Conservation (phyloP, 2,329 filamentous ascomycete genomes). For the Neonectria faginata region DNA sequence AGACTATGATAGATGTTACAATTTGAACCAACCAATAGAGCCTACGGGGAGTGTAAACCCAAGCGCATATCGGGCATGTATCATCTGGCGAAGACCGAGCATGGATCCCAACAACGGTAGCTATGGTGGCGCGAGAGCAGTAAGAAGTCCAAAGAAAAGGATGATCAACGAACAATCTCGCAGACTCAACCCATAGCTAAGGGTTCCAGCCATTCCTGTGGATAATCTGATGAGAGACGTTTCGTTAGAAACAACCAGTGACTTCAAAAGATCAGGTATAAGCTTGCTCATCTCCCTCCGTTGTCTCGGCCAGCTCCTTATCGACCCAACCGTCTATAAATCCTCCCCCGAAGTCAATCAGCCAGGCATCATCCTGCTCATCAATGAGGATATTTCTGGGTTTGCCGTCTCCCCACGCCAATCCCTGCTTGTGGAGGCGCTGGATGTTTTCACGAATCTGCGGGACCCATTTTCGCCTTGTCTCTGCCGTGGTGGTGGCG, state of each 20-base stretch:
- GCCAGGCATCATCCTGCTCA: too few relatives aligned
- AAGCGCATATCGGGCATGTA: background rate
- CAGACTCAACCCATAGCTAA: background rate
- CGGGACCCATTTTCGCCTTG: too few relatives aligned
- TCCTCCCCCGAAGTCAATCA: too few relatives aligned
- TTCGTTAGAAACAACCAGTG: background rate
- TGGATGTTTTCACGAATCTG: too few relatives aligned
- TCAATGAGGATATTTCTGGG: too few relatives aligned
- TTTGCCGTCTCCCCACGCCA: too few relatives aligned
- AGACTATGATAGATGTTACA: background rate
- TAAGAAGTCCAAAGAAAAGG: background rate
- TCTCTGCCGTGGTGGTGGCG: too few relatives aligned
- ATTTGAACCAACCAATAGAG: background rate
- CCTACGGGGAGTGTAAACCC: background rate
- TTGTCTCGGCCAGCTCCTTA: too few relatives aligned
- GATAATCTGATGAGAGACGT: background rate
- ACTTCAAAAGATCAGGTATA: too few relatives aligned
- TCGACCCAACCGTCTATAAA: too few relatives aligned
- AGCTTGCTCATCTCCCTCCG: too few relatives aligned
- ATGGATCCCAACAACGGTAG: background rate
- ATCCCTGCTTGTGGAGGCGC: too few relatives aligned
- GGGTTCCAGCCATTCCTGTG: background rate
- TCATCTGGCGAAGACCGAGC: background rate
- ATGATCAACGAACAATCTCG: background rate
- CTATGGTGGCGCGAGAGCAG: background rate